phyloP scores from a whole-genome alignment of 495 filamentous ascomycete species.

The Penicillium nucicola region DNA sequence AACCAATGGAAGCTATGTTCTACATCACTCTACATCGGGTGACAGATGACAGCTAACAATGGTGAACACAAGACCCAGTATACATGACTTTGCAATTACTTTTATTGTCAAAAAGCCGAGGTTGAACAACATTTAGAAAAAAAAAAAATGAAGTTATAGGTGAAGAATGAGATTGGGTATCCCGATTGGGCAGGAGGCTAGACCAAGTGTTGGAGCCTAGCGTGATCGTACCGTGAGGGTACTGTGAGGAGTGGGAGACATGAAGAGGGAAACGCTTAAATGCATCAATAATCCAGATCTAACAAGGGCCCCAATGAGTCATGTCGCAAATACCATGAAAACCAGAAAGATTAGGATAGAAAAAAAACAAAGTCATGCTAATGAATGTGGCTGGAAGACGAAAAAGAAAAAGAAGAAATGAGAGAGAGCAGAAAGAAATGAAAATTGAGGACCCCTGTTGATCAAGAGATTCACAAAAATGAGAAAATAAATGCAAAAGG shows the following conservation, averaged over 20 bases:
- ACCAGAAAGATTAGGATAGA: not conserved
- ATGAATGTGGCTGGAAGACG: conserved; percentile 3
- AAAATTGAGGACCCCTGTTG: conserved; percentile 2
- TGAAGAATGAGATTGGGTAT: not conserved
- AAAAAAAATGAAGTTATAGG: not conserved
- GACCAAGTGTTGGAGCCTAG: conserved; percentile 14
- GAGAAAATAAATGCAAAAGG: not conserved
- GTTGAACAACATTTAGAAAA: too few species aligned
- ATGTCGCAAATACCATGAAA: not conserved
- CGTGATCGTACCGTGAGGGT: not conserved
- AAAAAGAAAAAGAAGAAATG: conserved; percentile 14
- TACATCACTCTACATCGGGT: too few species aligned
- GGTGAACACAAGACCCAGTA: too few species aligned
- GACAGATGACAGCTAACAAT: too few species aligned
- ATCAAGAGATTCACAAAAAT: conserved; percentile 6
- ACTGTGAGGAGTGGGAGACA: conserved; percentile 18
- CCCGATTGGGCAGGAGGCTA: conserved; percentile 4
- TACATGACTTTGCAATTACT: too few species aligned
- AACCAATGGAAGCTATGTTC: too few species aligned
- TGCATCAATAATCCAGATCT: conserved; percentile 34
- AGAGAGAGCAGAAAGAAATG: conserved; percentile 5
- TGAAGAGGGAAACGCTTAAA: conserved; percentile 37
- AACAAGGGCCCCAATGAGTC: conserved; percentile 15
- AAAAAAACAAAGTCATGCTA: not conserved
- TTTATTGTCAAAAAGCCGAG: too few species aligned